phyloP scores from a whole-genome alignment of 306 rosid genomes.

The Cicer yamashitae region DNA sequence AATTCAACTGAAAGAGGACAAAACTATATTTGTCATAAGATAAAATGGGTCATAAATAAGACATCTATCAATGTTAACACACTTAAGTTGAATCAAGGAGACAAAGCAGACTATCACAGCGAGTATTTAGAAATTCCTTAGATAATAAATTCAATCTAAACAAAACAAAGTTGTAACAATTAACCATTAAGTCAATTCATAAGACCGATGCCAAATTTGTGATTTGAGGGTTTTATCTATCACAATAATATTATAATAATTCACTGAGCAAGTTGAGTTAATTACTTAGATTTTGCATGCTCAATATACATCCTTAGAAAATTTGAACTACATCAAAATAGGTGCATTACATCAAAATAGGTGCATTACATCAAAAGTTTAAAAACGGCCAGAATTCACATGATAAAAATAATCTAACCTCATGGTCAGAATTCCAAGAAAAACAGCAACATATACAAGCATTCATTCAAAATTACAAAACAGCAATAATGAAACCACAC shows the following conservation, averaged over 20 bases:
- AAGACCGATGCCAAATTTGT: conserved; percentile 6
- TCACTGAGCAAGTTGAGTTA: conserved; percentile 1
- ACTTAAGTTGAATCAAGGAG: background rate
- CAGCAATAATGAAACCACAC: no score
- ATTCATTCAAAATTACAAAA: conserved; percentile 1
- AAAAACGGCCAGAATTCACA: background rate
- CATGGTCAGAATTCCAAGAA: conserved; percentile 31
- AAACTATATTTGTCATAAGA: background rate
- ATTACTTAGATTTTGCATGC: background rate
- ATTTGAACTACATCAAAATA: background rate
- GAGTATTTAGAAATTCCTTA: background rate
- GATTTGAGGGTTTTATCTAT: background rate
- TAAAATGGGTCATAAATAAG: conserved; percentile 4
- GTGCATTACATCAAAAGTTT: conserved; percentile 13
- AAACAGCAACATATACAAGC: background rate
- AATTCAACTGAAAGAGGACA: conserved; percentile 5
- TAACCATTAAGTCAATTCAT: conserved; percentile 9
- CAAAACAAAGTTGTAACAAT: background rate
- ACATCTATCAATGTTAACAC: conserved; percentile 11
- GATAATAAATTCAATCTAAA: conserved; percentile 32
- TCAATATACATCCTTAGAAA: background rate
- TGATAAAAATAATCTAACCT: conserved; percentile 11
- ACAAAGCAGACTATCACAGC: conserved; percentile 18
- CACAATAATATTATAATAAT: background rate
- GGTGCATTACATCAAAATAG: conserved; percentile 1